phyloP scores from a whole-genome alignment of 805 yeast species.

The Wickerhamiella bombiphila region DNA sequence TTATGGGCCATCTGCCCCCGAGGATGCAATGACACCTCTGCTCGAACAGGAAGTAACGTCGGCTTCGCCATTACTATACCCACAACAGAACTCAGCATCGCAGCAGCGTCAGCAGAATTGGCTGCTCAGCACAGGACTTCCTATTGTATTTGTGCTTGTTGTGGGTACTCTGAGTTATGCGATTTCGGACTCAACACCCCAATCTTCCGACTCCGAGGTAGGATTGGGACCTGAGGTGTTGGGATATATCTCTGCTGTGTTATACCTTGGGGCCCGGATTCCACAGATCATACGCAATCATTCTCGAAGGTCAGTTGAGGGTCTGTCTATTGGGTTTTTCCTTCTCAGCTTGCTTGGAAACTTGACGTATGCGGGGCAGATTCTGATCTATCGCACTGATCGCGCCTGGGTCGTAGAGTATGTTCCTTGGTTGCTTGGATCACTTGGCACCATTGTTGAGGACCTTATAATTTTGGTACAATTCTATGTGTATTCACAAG shows the following conservation, averaged over 20 bases:
- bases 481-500: constrained; percentile 40
- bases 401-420: constrained; percentile 43
- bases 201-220: constrained; percentile 12
- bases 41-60: background rate
- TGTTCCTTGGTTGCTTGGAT: constrained; percentile 65
- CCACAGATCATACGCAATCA: constrained; percentile 83
- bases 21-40: background rate
- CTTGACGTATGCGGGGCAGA: constrained; percentile 60
- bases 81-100: constrained; percentile 14
- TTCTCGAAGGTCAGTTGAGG: constrained; percentile 62
- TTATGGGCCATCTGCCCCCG: background rate
- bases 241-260: constrained; percentile 54
- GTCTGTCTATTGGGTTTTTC: constrained; percentile 72
- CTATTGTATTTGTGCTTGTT: constrained; percentile 43
- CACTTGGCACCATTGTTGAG: constrained; percentile 62
- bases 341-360: constrained; percentile 62
- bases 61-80: background rate
- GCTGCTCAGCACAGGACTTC: constrained; percentile 32
- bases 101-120: constrained; percentile 14
- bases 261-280: constrained; percentile 58
- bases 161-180: constrained; percentile 52
- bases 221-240: constrained; percentile 38
- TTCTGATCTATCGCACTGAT: constrained; percentile 51
- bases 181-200: constrained; percentile 24
- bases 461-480: constrained; percentile 53